These are phyloP conservation scores for Ceratobasidium sp. DNA, from an alignment of 1,284 basidiomycete species.

Conservation along the genomic window DNA sequence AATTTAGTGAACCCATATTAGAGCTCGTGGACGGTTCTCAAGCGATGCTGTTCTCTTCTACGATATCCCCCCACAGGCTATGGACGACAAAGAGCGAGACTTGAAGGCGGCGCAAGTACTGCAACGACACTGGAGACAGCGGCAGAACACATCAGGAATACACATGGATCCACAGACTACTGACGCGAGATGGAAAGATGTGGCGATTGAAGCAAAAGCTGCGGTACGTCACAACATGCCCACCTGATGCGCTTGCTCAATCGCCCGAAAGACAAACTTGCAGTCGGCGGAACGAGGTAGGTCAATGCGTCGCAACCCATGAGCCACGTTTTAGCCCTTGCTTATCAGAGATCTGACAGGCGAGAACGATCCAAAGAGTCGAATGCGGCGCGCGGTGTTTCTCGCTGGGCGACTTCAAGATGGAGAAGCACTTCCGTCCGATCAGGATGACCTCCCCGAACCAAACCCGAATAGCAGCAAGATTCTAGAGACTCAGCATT, in stretches of 20 bases:
- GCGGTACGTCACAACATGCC: slow-evolving; percentile 52
- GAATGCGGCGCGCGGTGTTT: slow-evolving; percentile 63
- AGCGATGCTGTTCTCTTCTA: neutral
- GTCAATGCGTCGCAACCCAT: neutral
- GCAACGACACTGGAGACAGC: slow-evolving; percentile 42
- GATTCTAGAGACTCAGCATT: slow-evolving; percentile 67
- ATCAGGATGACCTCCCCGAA: slow-evolving; percentile 50
- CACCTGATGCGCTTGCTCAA: slow-evolving; percentile 9
- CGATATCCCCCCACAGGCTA: neutral
- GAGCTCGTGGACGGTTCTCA: neutral
- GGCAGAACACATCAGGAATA: too few species aligned
- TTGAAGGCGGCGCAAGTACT: slow-evolving; percentile 5
- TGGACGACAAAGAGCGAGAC: slow-evolving; percentile 5
- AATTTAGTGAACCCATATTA: neutral
- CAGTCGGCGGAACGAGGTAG: slow-evolving; percentile 24
- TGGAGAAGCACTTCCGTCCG: slow-evolving; percentile 56
- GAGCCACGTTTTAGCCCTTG: neutral
- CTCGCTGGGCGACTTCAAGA: slow-evolving; percentile 60
- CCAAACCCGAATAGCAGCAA: slow-evolving; percentile 57
- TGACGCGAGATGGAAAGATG: slow-evolving; percentile 61
- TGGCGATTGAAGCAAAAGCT: slow-evolving; percentile 56
- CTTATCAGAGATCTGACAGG: slow-evolving; percentile 51
- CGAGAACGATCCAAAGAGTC: slow-evolving; percentile 58
- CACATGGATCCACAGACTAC: slow-evolving; percentile 55
- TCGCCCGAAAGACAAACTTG: slow-evolving; percentile 14